A percentile compares a stretch with the other conserved stretches of the same genome.
phyloP scores from a whole-genome alignment of 148 eudicot genomes.

The Selenicereus undatus region DNA sequence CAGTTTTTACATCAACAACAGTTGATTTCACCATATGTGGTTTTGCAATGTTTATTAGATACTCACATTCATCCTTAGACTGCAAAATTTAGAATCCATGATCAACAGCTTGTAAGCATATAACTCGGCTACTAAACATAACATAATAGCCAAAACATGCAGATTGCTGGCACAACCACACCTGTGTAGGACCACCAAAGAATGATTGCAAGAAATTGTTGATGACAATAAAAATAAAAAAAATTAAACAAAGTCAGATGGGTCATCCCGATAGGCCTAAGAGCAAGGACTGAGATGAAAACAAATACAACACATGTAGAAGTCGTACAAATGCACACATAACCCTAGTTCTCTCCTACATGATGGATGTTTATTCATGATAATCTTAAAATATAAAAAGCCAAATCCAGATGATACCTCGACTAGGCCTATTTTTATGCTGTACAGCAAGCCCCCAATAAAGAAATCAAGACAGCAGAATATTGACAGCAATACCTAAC shows the following conservation, averaged over 20 bases:
- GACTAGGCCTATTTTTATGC: background rate
- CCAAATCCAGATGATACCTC: background rate
- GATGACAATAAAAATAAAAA: background rate
- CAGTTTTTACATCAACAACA: conserved; percentile 92
- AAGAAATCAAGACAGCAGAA: too few species aligned
- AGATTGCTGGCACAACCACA: background rate
- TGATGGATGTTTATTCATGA: background rate
- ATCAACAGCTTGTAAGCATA: conserved; percentile 15
- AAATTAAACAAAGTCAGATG: too few species aligned
- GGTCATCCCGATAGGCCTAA: too few species aligned
- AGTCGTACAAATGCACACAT: too few species aligned
- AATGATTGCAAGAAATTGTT: background rate
- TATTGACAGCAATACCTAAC: too few species aligned
- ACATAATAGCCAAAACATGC: background rate
- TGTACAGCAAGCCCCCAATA: too few species aligned
- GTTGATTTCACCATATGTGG: conserved; percentile 90
- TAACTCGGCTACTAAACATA: background rate
- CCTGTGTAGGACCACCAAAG: background rate
- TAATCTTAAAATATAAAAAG: too few species aligned
- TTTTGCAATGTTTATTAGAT: conserved; percentile 69
- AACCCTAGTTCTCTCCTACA: too few species aligned
- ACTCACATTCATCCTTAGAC: conserved; percentile 87
- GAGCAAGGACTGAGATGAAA: too few species aligned
- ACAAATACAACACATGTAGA: too few species aligned
- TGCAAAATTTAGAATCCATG: conserved; percentile 23